Evolutionary conservation across 2,329 filamentous ascomycete species (phyloP), one percentile per base, ranked within the genome.

Genomic region (Microsporum canis): DNA sequence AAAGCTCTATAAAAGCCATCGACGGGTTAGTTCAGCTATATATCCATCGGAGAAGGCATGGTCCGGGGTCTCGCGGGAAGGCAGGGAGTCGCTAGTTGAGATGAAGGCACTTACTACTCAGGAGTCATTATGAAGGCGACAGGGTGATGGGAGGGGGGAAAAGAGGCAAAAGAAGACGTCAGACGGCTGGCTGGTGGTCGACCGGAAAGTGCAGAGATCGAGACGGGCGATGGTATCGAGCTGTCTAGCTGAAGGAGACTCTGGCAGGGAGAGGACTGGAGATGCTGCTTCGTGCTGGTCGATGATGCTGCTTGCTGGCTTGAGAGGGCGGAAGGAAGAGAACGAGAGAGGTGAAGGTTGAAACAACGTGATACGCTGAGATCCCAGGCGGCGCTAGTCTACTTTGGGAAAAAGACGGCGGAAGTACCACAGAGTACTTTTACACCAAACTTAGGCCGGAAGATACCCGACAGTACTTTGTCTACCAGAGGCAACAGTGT

Each of bases 41-140:
- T 58, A 7, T 58, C 36, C 36, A 36, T 41, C 41, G 34, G 38
- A 14, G 31, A 43, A 41, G 36, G 34, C 36, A 61, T 59, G 41
- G 53, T 14, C 45, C 10, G 14, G 27, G 45, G 27, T 4, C 27
- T 29, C 7, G 45, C 23, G 45, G 45, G 23, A 14, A 4, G 45
- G 27, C 43, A 14, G 45, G 45, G 31, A 23, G 31, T n/a, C 17
- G 51, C 33, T 34, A 31, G 51, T 17, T 3, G 31, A 36, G 14
- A 55, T 8, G 12, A 8, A 3, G 29, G 51, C 31, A 55, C 76
- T 71, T 72, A 78, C 76, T 70, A 78, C 76, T 78, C 76, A 65
- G 76, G 76, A 70, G 78, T 78, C 76, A 78, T 78, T 69, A 68
- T 76, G 75, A 66, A 65, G 56, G 60, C 39, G 56, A 49, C 47